Conservation (phyloP, 805 yeast species). For the Candida glaebosa region DNA sequence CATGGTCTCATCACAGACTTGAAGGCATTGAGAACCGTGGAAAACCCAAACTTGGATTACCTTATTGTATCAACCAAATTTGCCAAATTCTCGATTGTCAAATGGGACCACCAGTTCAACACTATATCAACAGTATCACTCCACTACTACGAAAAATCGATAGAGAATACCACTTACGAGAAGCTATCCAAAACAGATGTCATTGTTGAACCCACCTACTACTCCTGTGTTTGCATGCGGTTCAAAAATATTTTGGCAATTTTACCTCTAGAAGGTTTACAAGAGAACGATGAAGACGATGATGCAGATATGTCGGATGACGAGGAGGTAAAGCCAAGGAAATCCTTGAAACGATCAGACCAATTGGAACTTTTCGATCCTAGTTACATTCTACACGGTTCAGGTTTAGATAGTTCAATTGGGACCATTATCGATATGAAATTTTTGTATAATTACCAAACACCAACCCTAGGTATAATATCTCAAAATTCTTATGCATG, state of each 20-base stretch:
- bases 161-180: constrained; percentile 49
- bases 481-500: constrained; percentile 58
- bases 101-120: constrained; percentile 59
- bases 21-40: constrained; percentile 46
- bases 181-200: constrained; percentile 41
- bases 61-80: constrained; percentile 62
- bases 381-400: constrained; percentile 59
- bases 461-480: constrained; percentile 76
- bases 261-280: constrained; percentile 55
- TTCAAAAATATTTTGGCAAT: constrained; percentile 69
- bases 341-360: constrained; percentile 2
- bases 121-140: constrained; percentile 69
- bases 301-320: constrained; percentile 8
- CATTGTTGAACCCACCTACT: constrained; percentile 56
- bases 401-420: constrained; percentile 53
- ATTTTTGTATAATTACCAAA: constrained; percentile 70
- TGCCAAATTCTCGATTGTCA: constrained; percentile 75
- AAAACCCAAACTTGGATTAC: constrained; percentile 50
- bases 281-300: constrained; percentile 20
- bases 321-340: constrained; percentile 8
- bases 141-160: constrained; percentile 78
- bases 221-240: constrained; percentile 52
- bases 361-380: constrained; percentile 34
- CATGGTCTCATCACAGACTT: constrained; percentile 68
- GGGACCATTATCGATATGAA: constrained; percentile 66